A percentile compares a stretch with the other conserved stretches of the same genome.
Evolutionary conservation across 2,329 filamentous ascomycete genomes (phyloP).

Genomic region (Apiospora saccharicola): DNA sequence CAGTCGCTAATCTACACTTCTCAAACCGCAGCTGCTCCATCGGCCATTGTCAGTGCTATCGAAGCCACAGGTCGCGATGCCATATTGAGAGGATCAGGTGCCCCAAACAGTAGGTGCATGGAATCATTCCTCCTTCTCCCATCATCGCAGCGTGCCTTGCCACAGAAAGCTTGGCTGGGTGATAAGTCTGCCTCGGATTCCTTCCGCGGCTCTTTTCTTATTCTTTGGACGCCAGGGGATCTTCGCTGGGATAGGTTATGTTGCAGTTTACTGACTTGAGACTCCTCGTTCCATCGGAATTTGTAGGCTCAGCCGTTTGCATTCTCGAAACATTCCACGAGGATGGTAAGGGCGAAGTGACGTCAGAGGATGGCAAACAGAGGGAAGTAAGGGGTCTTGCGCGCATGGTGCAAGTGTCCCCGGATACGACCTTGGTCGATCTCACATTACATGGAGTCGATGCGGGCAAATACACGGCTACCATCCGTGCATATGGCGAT

Average conservation of each 20-base stretch:
- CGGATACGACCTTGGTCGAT: conserved; percentile 83
- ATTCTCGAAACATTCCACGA: conserved; percentile 87
- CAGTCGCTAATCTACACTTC: conserved; percentile 13
- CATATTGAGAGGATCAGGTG: conserved; percentile 88
- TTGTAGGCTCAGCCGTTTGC: conserved; percentile 81
- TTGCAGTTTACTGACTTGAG: conserved; percentile 24
- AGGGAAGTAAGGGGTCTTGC: conserved; percentile 82
- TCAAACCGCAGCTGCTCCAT: conserved; percentile 72
- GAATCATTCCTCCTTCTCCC: not conserved
- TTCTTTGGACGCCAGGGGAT: not conserved
- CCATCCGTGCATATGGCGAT: conserved; percentile 85
- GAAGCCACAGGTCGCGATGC: conserved; percentile 91
- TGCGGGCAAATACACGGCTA: conserved; percentile 83
- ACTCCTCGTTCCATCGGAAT: conserved; percentile 22
- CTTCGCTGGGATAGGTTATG: not conserved
- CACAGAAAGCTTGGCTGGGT: not conserved
- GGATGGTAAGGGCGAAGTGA: conserved; percentile 56
- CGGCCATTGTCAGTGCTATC: conserved; percentile 86
- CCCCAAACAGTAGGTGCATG: conserved; percentile 75
- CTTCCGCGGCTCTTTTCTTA: not conserved
- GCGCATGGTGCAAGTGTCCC: conserved; percentile 90
- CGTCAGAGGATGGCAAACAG: conserved; percentile 36
- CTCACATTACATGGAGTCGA: conserved; percentile 83
- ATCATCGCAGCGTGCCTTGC: not conserved
- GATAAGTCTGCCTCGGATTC: not conserved